These are phyloP conservation scores for Rhodosorus marinus DNA, from an alignment of 23 red algal species.

Conservation along the genomic window DNA sequence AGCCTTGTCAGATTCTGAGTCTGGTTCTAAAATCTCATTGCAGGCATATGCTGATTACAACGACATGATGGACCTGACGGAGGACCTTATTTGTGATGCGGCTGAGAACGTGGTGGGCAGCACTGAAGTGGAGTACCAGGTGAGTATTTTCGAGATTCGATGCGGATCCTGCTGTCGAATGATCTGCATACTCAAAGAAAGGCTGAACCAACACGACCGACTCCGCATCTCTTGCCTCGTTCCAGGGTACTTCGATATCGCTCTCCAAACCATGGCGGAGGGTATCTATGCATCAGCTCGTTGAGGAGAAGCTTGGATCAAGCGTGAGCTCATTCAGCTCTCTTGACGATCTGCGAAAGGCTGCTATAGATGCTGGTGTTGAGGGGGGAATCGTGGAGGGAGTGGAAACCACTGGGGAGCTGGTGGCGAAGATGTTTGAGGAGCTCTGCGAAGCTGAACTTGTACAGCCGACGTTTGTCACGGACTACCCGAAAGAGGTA, in stretches of 20 bases:
- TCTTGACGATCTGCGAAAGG: slow-evolving; percentile 6
- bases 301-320: too few species aligned
- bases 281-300: slow-evolving; percentile 61
- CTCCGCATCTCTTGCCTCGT: too few species aligned
- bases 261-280: slow-evolving; percentile 51
- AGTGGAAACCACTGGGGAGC: slow-evolving; percentile 32
- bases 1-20: too few species aligned
- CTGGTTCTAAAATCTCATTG: too few species aligned
- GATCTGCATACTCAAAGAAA: too few species aligned
- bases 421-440: slow-evolving; percentile 53
- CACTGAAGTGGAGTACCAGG: slow-evolving; percentile 39
- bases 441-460: slow-evolving; percentile 52
- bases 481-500: slow-evolving; percentile 74
- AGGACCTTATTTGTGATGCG: slow-evolving; percentile 33
- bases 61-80: slow-evolving; percentile 66
- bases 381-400: background rate
- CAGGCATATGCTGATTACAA: slow-evolving; percentile 83
- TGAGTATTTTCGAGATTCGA: too few species aligned
- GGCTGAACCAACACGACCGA: too few species aligned
- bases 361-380: slow-evolving; percentile 7
- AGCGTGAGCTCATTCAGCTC: too few species aligned
- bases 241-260: slow-evolving; percentile 28
- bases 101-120: slow-evolving; percentile 30
- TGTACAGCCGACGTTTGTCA: slow-evolving; percentile 90
- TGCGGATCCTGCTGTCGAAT: too few species aligned